These are phyloP conservation scores for Iris macrosiphon DNA, from an alignment of 106 monocot genomes.

Conservation along the genomic window DNA sequence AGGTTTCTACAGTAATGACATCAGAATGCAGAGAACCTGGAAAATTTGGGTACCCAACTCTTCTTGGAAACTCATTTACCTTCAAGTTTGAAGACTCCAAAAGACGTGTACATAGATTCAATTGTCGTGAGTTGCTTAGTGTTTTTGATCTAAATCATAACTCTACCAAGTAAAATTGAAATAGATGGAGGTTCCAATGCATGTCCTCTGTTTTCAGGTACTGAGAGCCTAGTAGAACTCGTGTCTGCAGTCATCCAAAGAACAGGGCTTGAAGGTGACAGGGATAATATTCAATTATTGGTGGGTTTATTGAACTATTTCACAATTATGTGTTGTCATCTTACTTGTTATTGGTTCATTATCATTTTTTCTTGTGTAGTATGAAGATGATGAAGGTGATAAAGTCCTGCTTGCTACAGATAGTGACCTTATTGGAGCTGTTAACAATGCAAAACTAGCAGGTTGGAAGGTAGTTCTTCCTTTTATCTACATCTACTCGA, in stretches of 20 bases:
- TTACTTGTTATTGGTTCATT: neutral
- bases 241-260: conserved; percentile 51
- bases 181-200: neutral
- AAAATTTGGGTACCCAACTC: conserved; percentile 52
- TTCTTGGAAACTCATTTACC: conserved; percentile 64
- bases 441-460: conserved; percentile 58
- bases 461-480: conserved; percentile 67
- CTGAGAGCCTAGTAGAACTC: conserved; percentile 67
- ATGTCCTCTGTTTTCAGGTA: conserved; percentile 26
- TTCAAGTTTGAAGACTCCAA: conserved; percentile 77
- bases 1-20: conserved; percentile 59
- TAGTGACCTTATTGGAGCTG: conserved; percentile 69
- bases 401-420: conserved; percentile 65
- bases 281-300: conserved; percentile 48
- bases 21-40: conserved; percentile 58
- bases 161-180: neutral
- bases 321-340: neutral
- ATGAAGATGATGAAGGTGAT: conserved; percentile 97
- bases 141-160: too few species aligned
- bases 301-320: conserved; percentile 21
- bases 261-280: conserved; percentile 31
- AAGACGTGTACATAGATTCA: conserved; percentile 79
- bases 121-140: conserved; percentile 45
- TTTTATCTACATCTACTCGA: neutral
- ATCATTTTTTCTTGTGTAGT: conserved; percentile 39